Evolutionary conservation across 345 rosid genomes (phyloP).

Genomic region (Dovyalis caffra): DNA sequence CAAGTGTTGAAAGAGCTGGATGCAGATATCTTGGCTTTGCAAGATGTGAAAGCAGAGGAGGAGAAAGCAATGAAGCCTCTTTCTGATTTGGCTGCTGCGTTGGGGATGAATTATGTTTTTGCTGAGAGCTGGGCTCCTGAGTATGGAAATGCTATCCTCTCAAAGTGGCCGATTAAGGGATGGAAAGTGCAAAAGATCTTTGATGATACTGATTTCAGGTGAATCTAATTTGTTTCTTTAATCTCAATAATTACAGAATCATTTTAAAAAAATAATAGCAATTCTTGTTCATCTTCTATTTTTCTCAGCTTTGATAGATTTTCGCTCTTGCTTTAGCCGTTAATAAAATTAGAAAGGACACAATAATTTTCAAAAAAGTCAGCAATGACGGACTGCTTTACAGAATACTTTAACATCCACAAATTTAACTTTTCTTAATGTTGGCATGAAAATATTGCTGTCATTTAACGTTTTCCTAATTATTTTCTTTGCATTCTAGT

Average conservation of each 20-base stretch:
- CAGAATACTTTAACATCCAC: not conserved
- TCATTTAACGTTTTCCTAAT: too few species aligned
- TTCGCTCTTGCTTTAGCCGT: not conserved
- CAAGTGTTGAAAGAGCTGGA: slow-evolving; percentile 79
- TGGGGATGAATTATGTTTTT: slow-evolving; percentile 84
- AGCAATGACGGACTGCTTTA: slow-evolving; percentile 14
- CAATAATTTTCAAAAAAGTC: slow-evolving; percentile 18
- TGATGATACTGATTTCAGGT: slow-evolving; percentile 93
- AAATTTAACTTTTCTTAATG: not conserved
- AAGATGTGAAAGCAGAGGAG: slow-evolving; percentile 95
- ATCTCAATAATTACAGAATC: not conserved
- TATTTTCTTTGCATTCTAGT: too few species aligned
- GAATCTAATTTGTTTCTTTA: not conserved
- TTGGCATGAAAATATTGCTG: too few species aligned
- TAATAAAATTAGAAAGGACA: not conserved
- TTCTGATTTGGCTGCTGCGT: slow-evolving; percentile 82
- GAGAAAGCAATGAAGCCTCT: slow-evolving; percentile 88
- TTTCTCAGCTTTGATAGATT: not conserved
- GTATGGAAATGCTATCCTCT: slow-evolving; percentile 88
- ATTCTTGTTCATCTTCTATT: not conserved
- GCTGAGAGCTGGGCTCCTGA: slow-evolving; percentile 99
- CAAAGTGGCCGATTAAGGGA: slow-evolving; percentile 80
- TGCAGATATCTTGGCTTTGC: slow-evolving; percentile 85
- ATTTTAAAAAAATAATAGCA: not conserved
- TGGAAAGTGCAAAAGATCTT: slow-evolving; percentile 74